These are phyloP conservation scores for Saturnispora dispora DNA, from an alignment of 805 yeast species.

Conservation along the genomic window DNA sequence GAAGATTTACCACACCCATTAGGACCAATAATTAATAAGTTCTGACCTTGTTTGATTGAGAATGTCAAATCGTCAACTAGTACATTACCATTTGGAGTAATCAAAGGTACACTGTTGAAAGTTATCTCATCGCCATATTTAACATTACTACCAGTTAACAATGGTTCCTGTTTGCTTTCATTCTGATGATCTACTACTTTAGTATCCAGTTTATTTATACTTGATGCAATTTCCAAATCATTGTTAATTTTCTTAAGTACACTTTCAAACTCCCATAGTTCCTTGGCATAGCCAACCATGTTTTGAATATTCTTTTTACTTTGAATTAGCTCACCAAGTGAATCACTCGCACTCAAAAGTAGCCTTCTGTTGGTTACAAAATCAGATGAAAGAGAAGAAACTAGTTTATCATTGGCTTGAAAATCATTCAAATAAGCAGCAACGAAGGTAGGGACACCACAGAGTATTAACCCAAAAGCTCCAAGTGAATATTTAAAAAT, in stretches of 20 bases:
- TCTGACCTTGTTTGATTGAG: constrained; percentile 71
- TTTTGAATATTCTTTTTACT: constrained; percentile 79
- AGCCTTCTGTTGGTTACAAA: constrained; percentile 84
- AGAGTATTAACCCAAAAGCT: constrained; percentile 81
- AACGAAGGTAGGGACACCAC: constrained; percentile 78
- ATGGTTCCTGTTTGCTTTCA: constrained; percentile 13
- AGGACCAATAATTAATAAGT: constrained; percentile 86
- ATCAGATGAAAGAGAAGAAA: constrained; percentile 51
- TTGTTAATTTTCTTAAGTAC: constrained; percentile 44
- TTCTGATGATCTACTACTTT: not conserved
- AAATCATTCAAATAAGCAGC: constrained; percentile 28
- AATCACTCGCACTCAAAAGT: constrained; percentile 74
- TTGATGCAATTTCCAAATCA: constrained; percentile 15
- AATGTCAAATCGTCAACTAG: constrained; percentile 60
- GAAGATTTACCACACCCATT: constrained; percentile 96
- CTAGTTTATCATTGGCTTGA: constrained; percentile 33
- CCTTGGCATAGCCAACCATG: constrained; percentile 69
- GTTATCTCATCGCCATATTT: constrained; percentile 51
- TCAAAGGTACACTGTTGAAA: constrained; percentile 67
- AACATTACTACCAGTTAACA: constrained; percentile 28
- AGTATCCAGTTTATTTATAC: not conserved
- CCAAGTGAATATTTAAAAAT: constrained; percentile 93
- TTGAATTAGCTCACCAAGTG: constrained; percentile 78
- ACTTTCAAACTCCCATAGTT: constrained; percentile 63
- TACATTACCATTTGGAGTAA: constrained; percentile 76